phyloP scores from a whole-genome alignment of 169 alveolate species.

The Plasmodium reichenowi region DNA sequence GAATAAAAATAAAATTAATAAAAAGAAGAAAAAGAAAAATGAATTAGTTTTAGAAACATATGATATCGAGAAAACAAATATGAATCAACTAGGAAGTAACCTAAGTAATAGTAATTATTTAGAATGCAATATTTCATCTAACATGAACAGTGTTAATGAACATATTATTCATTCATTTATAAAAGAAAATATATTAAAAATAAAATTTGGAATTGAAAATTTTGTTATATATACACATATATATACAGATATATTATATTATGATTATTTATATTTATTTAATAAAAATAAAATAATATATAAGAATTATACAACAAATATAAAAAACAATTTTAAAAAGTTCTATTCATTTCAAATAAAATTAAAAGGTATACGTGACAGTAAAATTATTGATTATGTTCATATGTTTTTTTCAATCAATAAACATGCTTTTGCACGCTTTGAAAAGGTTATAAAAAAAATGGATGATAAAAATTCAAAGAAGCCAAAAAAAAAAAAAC shows the following conservation, averaged over 20 bases:
- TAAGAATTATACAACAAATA: constrained; percentile 17
- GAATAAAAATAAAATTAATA: not conserved
- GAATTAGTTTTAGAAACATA: not conserved
- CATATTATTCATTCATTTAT: constrained; percentile 38
- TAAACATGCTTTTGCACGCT: constrained; percentile 15
- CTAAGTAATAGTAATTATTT: not conserved
- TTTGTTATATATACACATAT: constrained; percentile 66
- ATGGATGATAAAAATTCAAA: not conserved
- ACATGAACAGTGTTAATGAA: constrained; percentile 32
- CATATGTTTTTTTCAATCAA: constrained; percentile 24
- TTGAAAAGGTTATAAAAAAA: constrained; percentile 8
- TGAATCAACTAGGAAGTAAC: not conserved
- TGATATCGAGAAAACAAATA: no score
- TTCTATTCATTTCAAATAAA: constrained; percentile 37
- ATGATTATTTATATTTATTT: constrained; percentile 63
- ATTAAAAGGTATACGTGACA: constrained; percentile 39
- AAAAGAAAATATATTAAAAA: constrained; percentile 43
- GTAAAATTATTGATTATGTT: constrained; percentile 38
- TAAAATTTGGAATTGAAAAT: constrained; percentile 16
- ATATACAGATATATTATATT: constrained; percentile 70
- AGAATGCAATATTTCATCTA: constrained; percentile 36
- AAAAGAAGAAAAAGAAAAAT: not conserved
- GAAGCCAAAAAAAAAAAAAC: not conserved
- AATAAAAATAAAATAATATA: constrained; percentile 29
- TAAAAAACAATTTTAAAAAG: constrained; percentile 17